Conservation (phyloP, 805 yeast genomes). For the Metschnikowia hibisci region DNA sequence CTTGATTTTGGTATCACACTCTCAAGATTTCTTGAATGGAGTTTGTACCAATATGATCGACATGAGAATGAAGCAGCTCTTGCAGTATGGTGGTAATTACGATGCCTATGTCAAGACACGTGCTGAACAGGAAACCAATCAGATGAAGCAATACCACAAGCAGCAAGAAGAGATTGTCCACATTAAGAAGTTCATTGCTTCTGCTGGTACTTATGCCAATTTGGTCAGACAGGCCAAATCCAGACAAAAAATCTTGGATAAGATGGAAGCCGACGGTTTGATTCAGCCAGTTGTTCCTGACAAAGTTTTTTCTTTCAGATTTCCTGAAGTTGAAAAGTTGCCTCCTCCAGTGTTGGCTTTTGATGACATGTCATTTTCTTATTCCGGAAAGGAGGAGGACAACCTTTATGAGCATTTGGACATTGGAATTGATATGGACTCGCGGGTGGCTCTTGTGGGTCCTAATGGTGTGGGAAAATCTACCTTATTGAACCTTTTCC, state of each 20-base stretch:
- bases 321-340: conserved; percentile 92
- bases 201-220: conserved; percentile 99
- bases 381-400: conserved; percentile 78
- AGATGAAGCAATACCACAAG: conserved; percentile 94
- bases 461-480: conserved; percentile 99
- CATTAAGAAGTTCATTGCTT: conserved; percentile 97
- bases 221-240: conserved; percentile 98
- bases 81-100: conserved; percentile 94
- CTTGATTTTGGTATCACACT: conserved; percentile 91
- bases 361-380: conserved; percentile 90
- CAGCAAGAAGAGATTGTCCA: conserved; percentile 99
- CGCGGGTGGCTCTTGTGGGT: conserved; percentile 95
- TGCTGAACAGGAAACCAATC: conserved; percentile 89
- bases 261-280: conserved; percentile 99
- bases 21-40: conserved; percentile 99
- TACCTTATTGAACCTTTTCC: conserved; percentile 91
- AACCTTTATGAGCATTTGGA: conserved; percentile 86
- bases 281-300: conserved; percentile 91
- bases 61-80: conserved; percentile 80
- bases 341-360: conserved; percentile 99
- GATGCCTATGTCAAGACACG: conserved; percentile 96
- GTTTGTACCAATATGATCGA: conserved; percentile 98
- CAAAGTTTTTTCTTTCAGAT: conserved; percentile 88
- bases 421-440: conserved; percentile 99
- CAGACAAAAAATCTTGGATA: conserved; percentile 97